phyloP scores from a whole-genome alignment of 257 asterid genomes.

The Plantago major region DNA sequence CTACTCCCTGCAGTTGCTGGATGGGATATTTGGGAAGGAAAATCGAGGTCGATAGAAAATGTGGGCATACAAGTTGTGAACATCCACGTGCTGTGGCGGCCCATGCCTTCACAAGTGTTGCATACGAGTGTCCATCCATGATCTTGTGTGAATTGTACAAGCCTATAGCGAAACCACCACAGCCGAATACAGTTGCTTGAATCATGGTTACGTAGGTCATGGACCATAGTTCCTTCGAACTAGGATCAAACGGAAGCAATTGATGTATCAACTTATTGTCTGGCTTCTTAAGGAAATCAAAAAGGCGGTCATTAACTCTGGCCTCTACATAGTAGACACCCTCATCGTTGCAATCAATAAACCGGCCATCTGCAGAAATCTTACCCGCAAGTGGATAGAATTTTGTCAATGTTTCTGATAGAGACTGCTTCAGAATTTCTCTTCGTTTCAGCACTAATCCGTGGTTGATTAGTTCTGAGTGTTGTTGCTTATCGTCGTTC shows the following conservation, averaged over 20 bases:
- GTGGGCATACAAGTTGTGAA: not conserved
- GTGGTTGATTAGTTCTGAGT: not conserved
- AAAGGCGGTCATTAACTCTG: not conserved
- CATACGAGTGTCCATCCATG: not conserved
- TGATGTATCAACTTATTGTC: not conserved
- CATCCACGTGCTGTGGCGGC: not conserved
- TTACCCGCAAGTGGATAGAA: slow-evolving; percentile 4
- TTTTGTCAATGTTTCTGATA: not conserved
- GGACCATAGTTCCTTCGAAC: not conserved
- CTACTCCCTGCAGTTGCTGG: not conserved
- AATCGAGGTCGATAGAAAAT: not conserved
- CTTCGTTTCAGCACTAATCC: not conserved
- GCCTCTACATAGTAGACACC: not conserved
- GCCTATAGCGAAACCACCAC: slow-evolving; percentile 1
- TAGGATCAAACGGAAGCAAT: slow-evolving; percentile 1
- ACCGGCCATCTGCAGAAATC: not conserved
- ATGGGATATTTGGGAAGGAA: not conserved
- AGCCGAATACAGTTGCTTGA: not conserved
- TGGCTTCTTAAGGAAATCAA: not conserved
- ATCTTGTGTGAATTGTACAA: not conserved
- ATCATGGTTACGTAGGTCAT: not conserved
- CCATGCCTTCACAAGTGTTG: not conserved
- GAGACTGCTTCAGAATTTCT: not conserved
- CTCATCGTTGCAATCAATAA: not conserved
- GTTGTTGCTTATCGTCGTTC: not conserved